Evolutionary conservation across 257 asterid species (phyloP).

Genomic region (Coffea eugenioides): DNA sequence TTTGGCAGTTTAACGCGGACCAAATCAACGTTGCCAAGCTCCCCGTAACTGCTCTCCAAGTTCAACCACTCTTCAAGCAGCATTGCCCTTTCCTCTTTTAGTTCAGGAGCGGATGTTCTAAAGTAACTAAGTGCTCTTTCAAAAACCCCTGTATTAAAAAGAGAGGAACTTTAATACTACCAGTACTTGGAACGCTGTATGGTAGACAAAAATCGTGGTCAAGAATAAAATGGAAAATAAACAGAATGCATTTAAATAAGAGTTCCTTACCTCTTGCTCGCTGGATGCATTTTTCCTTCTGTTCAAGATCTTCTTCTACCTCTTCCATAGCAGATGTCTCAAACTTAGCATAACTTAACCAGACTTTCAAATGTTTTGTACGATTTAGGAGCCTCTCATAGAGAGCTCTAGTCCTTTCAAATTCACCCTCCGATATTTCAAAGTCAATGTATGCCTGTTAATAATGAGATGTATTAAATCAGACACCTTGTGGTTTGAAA

Average conservation of each 20-base stretch:
- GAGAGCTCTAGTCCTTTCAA: constrained; percentile 76
- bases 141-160: constrained; percentile 55
- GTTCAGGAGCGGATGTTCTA: constrained; percentile 72
- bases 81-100: constrained; percentile 95
- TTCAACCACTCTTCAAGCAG: constrained; percentile 86
- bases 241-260: neutral
- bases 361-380: constrained; percentile 93
- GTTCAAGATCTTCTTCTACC: constrained; percentile 47
- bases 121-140: constrained; percentile 75
- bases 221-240: neutral
- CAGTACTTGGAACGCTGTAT: neutral
- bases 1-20: constrained; percentile 78
- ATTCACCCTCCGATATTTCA: constrained; percentile 84
- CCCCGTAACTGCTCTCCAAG: constrained; percentile 68
- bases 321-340: constrained; percentile 74
- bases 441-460: constrained; percentile 92
- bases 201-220: constrained; percentile 7
- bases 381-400: constrained; percentile 90
- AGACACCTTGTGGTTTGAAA: neutral
- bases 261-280: constrained; percentile 71
- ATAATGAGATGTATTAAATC: constrained; percentile 5
- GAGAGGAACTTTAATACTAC: neutral
- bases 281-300: constrained; percentile 54
- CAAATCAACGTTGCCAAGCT: constrained; percentile 68
- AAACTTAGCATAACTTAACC: constrained; percentile 96